A percentile compares a stretch with the other conserved stretches of the same genome.
phyloP scores from a whole-genome alignment of 2,329 filamentous ascomycete genomes.

The Chalara sp. region DNA sequence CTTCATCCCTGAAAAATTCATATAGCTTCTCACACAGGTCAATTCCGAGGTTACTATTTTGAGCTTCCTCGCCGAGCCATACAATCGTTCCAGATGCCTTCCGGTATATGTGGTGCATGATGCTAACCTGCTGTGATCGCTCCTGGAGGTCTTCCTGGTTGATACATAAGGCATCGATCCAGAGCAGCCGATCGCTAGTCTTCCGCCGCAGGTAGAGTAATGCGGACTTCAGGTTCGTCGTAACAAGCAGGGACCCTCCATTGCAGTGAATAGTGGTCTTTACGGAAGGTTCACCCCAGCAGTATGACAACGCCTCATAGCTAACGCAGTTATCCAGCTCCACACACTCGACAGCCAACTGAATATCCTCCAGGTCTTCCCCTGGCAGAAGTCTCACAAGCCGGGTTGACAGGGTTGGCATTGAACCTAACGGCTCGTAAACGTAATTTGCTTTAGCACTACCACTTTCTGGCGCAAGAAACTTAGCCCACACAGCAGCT shows the following conservation, averaged over 20 bases:
- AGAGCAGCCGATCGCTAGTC: not conserved
- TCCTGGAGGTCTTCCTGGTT: not conserved
- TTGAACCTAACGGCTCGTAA: constrained; percentile 1
- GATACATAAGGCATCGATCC: not conserved
- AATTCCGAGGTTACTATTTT: constrained; percentile 1
- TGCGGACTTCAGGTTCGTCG: not conserved
- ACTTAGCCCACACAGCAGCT: not conserved
- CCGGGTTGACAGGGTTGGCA: not conserved
- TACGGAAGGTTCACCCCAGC: not conserved
- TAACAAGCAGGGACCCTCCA: not conserved
- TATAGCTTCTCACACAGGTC: constrained; percentile 1
- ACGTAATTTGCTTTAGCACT: not conserved
- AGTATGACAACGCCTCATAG: constrained; percentile 5
- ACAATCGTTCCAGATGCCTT: not conserved
- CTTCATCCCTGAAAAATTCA: constrained; percentile 1
- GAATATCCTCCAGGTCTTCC: constrained; percentile 3
- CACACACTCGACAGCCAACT: not conserved
- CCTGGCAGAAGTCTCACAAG: constrained; percentile 2
- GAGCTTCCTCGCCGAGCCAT: not conserved
- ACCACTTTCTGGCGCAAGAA: not conserved
- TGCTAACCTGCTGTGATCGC: not conserved
- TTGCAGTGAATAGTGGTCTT: not conserved
- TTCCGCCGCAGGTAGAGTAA: not conserved
- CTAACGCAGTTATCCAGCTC: not conserved
- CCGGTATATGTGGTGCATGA: not conserved